Base-by-base conservation (phyloP, 2,329 filamentous ascomycete genomes). In the Xylariaceae sp. region DNA sequence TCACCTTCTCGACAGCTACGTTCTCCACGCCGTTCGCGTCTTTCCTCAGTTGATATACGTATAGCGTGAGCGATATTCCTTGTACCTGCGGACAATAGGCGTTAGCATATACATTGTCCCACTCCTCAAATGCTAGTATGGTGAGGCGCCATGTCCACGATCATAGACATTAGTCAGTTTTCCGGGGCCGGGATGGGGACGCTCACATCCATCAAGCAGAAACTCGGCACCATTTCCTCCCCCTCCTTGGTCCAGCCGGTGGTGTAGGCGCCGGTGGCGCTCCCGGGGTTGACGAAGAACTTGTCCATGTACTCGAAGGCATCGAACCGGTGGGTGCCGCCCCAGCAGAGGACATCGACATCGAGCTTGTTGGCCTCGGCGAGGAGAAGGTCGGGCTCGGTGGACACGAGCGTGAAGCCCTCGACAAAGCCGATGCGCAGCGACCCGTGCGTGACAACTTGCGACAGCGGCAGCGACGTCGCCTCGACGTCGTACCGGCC, bases 201-300 rank as follows among this genome's bases (percentile, higher is more conserved):
- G 83, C 88, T 70, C 64, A 96, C 89, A 75, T 97, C 90, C 90
- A 97, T 96, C 62, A 97, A 67, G 59, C 92, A 95, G 65, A 97
- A 96, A 61, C 88, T 95, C 17, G 90, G 90, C 40, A 81, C 82
- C 16, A 84, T 85, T 39, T 90, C 85, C 57, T 85, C 78, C n/a
- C 66, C 70, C 28, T 74, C 74, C 36, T 67, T 66, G 14, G 66
- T 67, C 71, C 75, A 81, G 14, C 74, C 72, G 1, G 73, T 73
- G 15, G 73, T 67, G 47, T 77, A 78, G 3, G 78, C 78, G 8
- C 79, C 79, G 4, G 79, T 83, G 16, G 78, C 79, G 55, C 74
- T 81, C 3, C 79, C 79, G 2, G 79, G 79, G 55, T 83, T 83
- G 50, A 83, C 76, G 51, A 83, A 83, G 65, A 83, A 83, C 69